Evolutionary conservation across 176 grass and related monocot genomes (phyloP).

Genomic region (Lolium perenne): DNA sequence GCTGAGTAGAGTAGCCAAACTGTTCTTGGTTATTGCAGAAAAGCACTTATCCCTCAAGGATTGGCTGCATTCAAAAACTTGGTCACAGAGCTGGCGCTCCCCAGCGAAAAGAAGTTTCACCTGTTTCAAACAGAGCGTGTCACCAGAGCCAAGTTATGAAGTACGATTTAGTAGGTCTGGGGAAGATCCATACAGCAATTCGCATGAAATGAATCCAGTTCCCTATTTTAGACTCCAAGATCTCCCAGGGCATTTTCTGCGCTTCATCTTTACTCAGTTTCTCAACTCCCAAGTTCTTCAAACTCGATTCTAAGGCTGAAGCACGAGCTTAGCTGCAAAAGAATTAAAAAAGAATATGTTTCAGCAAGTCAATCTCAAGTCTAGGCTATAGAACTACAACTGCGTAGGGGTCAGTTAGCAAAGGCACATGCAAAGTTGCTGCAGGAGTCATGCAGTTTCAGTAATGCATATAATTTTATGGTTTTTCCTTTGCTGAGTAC

Average conservation of each 20-base stretch:
- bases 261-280: slow-evolving; percentile 98
- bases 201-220: slow-evolving; percentile 99
- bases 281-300: slow-evolving; percentile 89
- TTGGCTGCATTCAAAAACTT: slow-evolving; percentile 90
- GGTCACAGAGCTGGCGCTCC: slow-evolving; percentile 84
- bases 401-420: slow-evolving; percentile 15
- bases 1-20: slow-evolving; percentile 80
- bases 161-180: slow-evolving; percentile 19
- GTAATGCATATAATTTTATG: background rate
- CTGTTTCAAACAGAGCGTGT: slow-evolving; percentile 62
- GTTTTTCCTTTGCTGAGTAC: too few species aligned
- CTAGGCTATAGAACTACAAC: background rate
- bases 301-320: slow-evolving; percentile 82
- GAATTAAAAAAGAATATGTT: slow-evolving; percentile 15
- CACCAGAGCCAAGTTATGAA: slow-evolving; percentile 19
- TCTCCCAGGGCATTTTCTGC: slow-evolving; percentile 96
- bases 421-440: background rate
- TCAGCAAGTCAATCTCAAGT: slow-evolving; percentile 25
- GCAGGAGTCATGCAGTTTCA: background rate
- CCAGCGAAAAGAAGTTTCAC: slow-evolving; percentile 96
- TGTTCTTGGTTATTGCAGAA: slow-evolving; percentile 84
- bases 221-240: slow-evolving; percentile 86
- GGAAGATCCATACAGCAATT: slow-evolving; percentile 71
- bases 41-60: slow-evolving; percentile 88
- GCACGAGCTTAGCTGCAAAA: slow-evolving; percentile 73